Evolutionary conservation across 176 grass and related monocot genomes (phyloP), one percentile per base, ranked within the genome.

Genomic region (Aegilops umbellulata): DNA sequence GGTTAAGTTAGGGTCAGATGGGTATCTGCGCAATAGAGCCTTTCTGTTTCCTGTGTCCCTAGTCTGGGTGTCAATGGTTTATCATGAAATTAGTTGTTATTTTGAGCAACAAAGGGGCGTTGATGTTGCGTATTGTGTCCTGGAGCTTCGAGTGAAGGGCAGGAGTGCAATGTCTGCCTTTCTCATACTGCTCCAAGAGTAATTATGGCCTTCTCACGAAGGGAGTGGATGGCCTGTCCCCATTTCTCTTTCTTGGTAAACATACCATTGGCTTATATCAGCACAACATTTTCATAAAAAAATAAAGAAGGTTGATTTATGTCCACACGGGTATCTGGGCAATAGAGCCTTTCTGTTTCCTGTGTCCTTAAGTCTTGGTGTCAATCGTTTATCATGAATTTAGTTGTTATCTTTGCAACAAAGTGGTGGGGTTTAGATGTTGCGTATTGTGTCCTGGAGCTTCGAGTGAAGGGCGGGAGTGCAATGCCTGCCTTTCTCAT

Each of bases 141-240:
- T 82, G 86, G 89, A 88, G 89, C 82, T 88, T 88, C 89, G 63
- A 91, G 89, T 91, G 85, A 88, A 91, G 82, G 82, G 89, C 11
- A 55, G 78, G 89, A 38, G 80, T 53, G 77, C 86, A 24, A 76
- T 91, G 90, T 77, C 82, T 85, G 90, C 90, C 85, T 85, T 91
- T 91, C 78, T 91, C 90, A 88, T 91, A 78, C 73, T 55, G 82
- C 86, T 91, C 90, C 17, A 10, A 91, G 32, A 91, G 77, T 91
- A 44, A 85, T 1, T 22, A 13, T 32, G 62, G 81, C 69, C 76
- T 63, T 84, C 51, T 47, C 4, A 63, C 44, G 89, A 53, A 77
- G 29, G 31, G 76, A 81, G 69, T 88, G 69, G 62, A 69, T 62
- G 67, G 10, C 63, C 6, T 77, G 60, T 38, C 32, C 77, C 62